phyloP scores from a whole-genome alignment of 306 rosid species.

The Geum urbanum region DNA sequence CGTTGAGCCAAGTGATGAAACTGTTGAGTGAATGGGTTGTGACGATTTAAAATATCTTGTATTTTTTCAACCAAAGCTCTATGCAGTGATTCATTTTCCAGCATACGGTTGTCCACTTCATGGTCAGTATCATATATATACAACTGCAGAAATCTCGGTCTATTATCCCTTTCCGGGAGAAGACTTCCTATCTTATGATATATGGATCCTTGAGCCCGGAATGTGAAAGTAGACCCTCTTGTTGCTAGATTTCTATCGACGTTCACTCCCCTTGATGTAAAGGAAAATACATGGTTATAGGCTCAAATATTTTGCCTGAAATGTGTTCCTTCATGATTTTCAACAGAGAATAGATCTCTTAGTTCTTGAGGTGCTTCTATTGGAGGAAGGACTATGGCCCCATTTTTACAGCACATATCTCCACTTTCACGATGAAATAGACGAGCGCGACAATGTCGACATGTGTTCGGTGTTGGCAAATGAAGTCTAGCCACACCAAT shows the following conservation, averaged over 20 bases:
- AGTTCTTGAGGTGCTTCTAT: too few species aligned
- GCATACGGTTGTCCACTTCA: not conserved
- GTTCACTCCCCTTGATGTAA: not conserved
- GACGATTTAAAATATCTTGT: not conserved
- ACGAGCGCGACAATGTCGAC: too few species aligned
- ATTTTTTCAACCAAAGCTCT: not conserved
- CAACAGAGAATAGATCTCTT: too few species aligned
- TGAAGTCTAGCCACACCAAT: too few species aligned
- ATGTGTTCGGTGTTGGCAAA: too few species aligned
- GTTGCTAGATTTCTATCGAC: not conserved
- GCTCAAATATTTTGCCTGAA: not conserved
- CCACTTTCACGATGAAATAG: too few species aligned
- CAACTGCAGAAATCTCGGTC: not conserved
- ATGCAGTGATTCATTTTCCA: not conserved
- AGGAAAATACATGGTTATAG: not conserved
- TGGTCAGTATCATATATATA: slow-evolving; percentile 1
- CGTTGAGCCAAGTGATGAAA: not conserved
- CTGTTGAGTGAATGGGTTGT: not conserved
- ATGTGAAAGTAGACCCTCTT: not conserved
- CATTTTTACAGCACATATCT: too few species aligned
- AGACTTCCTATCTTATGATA: not conserved
- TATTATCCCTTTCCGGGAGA: not conserved
- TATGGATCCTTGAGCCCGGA: slow-evolving; percentile 8
- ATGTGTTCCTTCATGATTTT: not conserved
- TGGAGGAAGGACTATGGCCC: too few species aligned